Base-by-base conservation (phyloP, 1,284 basidiomycete species). In the Meira miltonrushii region DNA sequence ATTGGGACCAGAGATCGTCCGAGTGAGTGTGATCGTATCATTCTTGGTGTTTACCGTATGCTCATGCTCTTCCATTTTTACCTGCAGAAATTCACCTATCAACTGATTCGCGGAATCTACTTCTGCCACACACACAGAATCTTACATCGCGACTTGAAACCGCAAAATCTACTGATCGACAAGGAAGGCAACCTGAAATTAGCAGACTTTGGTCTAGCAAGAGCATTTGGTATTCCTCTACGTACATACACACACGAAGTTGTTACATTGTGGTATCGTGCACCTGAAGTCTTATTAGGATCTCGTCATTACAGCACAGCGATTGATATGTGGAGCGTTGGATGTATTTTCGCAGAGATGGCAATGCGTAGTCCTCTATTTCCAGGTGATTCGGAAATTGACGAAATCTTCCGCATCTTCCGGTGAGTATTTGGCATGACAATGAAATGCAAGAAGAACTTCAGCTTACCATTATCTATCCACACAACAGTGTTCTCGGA, bases 351-450 rank as follows among this genome's bases (percentile, higher is more conserved):
- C 62, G 91, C 91, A 8, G 91, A 94, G 80, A 93, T 94, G 91
- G 85, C 89, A 57, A 86, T 89, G 84, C 87, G 92, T 23, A 85
- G 87, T 67, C 93, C 94, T 1, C 83, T 97, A 23, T 97, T 97
- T 84, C 92, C 94, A 12, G 94, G 95, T 9, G 94, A 98, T 81
- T 96, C 92, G 28, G 94, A 98, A 81, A 98, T 98, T 73, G 94
- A 98, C 81, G 93, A 98, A 81, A 98, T 98, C 71, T 98, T 97
- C 85, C 90, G 92, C 80, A 98, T 97, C 75, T 98, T 98, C 84
- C 61, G 69, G 61, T 67, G 41, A 48, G 65, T 63, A 5, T 4
- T 11, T 33, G 3, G 7, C 2, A 44, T 33, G 41, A 13, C 10
- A 39, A 17, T 6, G 38, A 23, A 11, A 23, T 52, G 15, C 33